Conservation (phyloP, 2,329 filamentous ascomycete genomes). For the Didymella lethalis region DNA sequence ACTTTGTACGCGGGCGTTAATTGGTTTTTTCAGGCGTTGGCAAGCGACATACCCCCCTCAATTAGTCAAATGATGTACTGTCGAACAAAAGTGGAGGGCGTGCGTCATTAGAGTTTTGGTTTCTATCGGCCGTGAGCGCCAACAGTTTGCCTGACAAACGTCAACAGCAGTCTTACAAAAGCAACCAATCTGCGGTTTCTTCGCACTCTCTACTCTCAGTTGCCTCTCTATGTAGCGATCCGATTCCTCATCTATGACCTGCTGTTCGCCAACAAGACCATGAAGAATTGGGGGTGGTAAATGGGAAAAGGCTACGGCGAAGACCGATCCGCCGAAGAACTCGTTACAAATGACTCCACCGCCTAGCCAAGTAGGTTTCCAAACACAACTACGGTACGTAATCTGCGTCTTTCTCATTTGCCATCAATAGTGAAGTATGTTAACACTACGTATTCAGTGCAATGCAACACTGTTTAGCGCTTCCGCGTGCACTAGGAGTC, state of each 20-base stretch:
- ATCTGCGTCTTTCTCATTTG: background rate
- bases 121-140: too few species aligned
- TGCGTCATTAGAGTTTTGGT: too few species aligned
- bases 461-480: background rate
- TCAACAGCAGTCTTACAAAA: too few species aligned
- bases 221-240: too few species aligned
- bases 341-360: too few species aligned
- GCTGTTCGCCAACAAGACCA: background rate
- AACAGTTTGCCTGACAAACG: too few species aligned
- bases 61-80: background rate
- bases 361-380: background rate
- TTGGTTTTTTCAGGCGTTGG: slow-evolving; percentile 7
- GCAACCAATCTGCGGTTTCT: too few species aligned
- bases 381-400: background rate
- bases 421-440: background rate
- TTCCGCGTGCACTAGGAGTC: background rate
- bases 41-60: slow-evolving; percentile 21
- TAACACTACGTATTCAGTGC: background rate
- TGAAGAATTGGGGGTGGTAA: too few species aligned
- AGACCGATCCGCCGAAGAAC: too few species aligned
- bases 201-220: too few species aligned
- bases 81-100: too few species aligned
- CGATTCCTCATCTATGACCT: background rate
- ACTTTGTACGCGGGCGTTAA: background rate
- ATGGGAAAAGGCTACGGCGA: too few species aligned